Conservation (phyloP, 345 rosid species). For the Laguncularia racemosa region DNA sequence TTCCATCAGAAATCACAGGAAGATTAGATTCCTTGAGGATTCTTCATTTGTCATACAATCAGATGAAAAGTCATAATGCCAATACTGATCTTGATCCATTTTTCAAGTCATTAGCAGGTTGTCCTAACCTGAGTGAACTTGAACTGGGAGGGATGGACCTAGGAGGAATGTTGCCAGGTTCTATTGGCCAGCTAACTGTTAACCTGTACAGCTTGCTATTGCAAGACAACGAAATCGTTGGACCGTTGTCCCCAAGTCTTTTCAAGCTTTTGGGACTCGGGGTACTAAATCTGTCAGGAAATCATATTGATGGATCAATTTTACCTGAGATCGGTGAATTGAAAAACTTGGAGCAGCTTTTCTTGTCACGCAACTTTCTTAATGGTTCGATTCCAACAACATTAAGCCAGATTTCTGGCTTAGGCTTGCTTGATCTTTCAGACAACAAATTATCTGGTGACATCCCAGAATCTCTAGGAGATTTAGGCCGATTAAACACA, state of each 20-base stretch:
- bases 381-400: slow-evolving; percentile 32
- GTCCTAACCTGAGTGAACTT: slow-evolving; percentile 29
- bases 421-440: slow-evolving; percentile 41
- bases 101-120: slow-evolving; percentile 33
- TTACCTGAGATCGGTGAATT: slow-evolving; percentile 22
- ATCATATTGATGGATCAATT: slow-evolving; percentile 31
- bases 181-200: slow-evolving; percentile 22
- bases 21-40: slow-evolving; percentile 12
- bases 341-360: slow-evolving; percentile 27
- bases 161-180: slow-evolving; percentile 38
- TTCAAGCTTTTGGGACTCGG: slow-evolving; percentile 24
- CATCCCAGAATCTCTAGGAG: slow-evolving; percentile 33
- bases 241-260: slow-evolving; percentile 31
- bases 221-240: slow-evolving; percentile 37
- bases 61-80: slow-evolving; percentile 30
- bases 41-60: slow-evolving; percentile 41
- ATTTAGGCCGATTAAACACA: slow-evolving; percentile 14
- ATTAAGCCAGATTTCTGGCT: slow-evolving; percentile 20
- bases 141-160: slow-evolving; percentile 48
- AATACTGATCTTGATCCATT: slow-evolving; percentile 41
- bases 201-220: slow-evolving; percentile 12
- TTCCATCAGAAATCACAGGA: slow-evolving; percentile 31
- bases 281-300: slow-evolving; percentile 30
- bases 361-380: slow-evolving; percentile 32
- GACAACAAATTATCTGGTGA: slow-evolving; percentile 33